These are phyloP conservation scores for Brettanomyces custersianus DNA, from an alignment of 805 yeast species.

Conservation along the genomic window DNA sequence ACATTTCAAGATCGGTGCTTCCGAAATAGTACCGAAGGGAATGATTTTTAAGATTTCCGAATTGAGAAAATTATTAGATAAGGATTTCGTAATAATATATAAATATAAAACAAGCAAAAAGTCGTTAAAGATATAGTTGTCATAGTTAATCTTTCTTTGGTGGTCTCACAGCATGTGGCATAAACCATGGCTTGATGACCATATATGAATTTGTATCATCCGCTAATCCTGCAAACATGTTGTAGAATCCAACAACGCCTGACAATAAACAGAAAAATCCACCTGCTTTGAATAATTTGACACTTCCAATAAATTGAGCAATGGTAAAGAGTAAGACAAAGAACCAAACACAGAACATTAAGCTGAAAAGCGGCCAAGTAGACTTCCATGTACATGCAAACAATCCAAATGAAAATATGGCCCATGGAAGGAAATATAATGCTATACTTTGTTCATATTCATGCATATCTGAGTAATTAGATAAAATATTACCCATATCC, in stretches of 20 bases:
- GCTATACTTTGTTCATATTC: slow-evolving; percentile 38
- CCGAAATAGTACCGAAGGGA: too few species aligned
- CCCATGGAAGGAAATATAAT: slow-evolving; percentile 42
- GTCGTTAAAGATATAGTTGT: too few species aligned
- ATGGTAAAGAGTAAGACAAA: slow-evolving; percentile 38
- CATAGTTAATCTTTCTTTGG: too few species aligned
- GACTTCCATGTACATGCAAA: slow-evolving; percentile 41
- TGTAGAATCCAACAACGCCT: slow-evolving; percentile 37
- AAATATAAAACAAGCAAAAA: too few species aligned
- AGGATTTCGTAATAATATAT: too few species aligned
- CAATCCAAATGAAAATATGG: slow-evolving; percentile 37
- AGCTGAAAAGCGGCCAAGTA: slow-evolving; percentile 30
- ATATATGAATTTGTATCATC: slow-evolving; percentile 51
- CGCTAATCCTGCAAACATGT: slow-evolving; percentile 37
- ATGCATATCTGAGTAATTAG: slow-evolving; percentile 28
- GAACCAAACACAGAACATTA: slow-evolving; percentile 35
- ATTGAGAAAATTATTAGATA: too few species aligned
- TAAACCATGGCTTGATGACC: slow-evolving; percentile 36
- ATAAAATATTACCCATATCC: slow-evolving; percentile 33
- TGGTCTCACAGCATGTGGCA: slow-evolving; percentile 32
- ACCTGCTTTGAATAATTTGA: slow-evolving; percentile 31
- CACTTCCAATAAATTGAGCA: slow-evolving; percentile 31
- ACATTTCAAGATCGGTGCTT: too few species aligned
- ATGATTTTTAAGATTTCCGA: too few species aligned
- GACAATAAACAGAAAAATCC: slow-evolving; percentile 38